phyloP scores from a whole-genome alignment of 1,139 yeast species.

The Suhomyces terraborum region DNA sequence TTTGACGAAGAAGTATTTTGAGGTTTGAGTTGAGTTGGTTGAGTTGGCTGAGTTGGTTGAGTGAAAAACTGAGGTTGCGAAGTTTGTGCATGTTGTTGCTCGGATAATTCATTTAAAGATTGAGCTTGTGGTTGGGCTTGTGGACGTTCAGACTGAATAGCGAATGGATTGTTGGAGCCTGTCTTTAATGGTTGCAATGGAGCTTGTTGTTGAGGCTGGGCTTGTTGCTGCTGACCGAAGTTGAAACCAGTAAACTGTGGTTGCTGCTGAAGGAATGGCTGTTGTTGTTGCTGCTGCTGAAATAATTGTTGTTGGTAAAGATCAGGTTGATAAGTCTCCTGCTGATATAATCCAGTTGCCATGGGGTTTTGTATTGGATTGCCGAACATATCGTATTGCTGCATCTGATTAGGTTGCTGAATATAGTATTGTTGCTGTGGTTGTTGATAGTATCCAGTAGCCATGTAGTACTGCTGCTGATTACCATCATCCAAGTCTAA shows the following conservation, averaged over 20 bases:
- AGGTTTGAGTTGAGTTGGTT: slow-evolving; percentile 22
- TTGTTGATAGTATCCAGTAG: slow-evolving; percentile 39
- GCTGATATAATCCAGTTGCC: slow-evolving; percentile 50
- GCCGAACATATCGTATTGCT: slow-evolving; percentile 72
- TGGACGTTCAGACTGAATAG: slow-evolving; percentile 41
- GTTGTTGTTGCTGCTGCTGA: slow-evolving; percentile 30
- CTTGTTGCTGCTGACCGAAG: slow-evolving; percentile 31
- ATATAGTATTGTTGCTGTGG: slow-evolving; percentile 18
- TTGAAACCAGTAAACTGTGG: slow-evolving; percentile 12
- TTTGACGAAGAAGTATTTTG: slow-evolving; percentile 41
- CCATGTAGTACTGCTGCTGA: slow-evolving; percentile 33
- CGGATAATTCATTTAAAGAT: slow-evolving; percentile 24
- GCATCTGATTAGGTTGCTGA: slow-evolving; percentile 20
- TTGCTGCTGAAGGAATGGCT: slow-evolving; percentile 13
- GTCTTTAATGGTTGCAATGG: slow-evolving; percentile 62
- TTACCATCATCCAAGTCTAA: slow-evolving; percentile 54
- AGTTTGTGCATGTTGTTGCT: slow-evolving; percentile 25
- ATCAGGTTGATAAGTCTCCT: slow-evolving; percentile 30
- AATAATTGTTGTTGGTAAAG: slow-evolving; percentile 29
- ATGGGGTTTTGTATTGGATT: slow-evolving; percentile 66
- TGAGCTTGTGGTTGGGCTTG: slow-evolving; percentile 21
- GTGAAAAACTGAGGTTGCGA: slow-evolving; percentile 25
- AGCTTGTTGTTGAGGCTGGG: slow-evolving; percentile 39
- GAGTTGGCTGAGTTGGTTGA: slow-evolving; percentile 22
- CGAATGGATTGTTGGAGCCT: slow-evolving; percentile 91